These are phyloP conservation scores for Adenanthera pavonina DNA, from an alignment of 306 rosid species.

Conservation along the genomic window DNA sequence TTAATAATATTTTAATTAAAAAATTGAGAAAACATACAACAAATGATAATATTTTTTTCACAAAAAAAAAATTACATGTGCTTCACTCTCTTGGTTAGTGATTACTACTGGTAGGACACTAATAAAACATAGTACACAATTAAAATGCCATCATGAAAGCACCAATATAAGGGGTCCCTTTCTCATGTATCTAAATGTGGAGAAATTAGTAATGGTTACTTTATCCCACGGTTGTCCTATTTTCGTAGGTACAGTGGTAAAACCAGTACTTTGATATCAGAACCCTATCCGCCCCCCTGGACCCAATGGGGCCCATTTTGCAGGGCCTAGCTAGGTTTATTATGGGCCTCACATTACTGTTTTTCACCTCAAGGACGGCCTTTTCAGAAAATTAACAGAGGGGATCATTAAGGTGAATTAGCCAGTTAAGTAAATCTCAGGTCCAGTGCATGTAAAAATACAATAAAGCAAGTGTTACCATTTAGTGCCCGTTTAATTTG, in stretches of 20 bases:
- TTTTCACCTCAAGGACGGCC: background rate
- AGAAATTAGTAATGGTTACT: conserved; percentile 19
- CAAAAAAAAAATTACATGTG: too few relatives aligned
- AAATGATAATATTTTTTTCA: too few relatives aligned
- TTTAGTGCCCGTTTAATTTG: too few relatives aligned
- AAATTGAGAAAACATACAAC: too few relatives aligned
- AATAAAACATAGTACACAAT: background rate
- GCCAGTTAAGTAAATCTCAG: too few relatives aligned
- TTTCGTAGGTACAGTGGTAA: background rate
- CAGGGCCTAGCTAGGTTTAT: conserved; percentile 9
- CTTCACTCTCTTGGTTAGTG: too few relatives aligned
- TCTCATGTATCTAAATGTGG: background rate
- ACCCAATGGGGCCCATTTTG: conserved; percentile 30
- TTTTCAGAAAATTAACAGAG: background rate
- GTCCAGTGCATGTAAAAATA: background rate
- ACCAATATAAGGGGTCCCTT: background rate
- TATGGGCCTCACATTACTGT: conserved; percentile 6
- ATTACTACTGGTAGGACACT: background rate
- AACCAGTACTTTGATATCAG: background rate
- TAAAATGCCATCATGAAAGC: background rate
- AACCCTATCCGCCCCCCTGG: conserved; percentile 3
- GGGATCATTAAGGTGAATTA: background rate
- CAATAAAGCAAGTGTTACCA: too few relatives aligned
- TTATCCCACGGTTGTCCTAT: conserved; percentile 24
- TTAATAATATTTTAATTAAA: too few relatives aligned